Evolutionary conservation across 2,329 filamentous ascomycete genomes (phyloP).

Genomic region (Mycosphaerella arachidis): DNA sequence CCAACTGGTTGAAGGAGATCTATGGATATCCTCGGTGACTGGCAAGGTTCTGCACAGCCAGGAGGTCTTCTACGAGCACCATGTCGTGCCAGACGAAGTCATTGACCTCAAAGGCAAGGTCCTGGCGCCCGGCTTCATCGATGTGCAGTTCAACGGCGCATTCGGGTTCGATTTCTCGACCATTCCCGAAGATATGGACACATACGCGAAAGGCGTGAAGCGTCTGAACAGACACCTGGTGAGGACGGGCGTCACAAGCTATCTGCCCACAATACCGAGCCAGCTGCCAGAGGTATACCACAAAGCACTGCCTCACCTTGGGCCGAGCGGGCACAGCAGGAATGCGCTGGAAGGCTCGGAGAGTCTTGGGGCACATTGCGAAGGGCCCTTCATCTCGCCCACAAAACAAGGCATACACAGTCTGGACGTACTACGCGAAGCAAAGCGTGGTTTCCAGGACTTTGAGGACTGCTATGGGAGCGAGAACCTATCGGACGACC

Average conservation of each 20-base stretch:
- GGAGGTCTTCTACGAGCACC: conserved; percentile 62
- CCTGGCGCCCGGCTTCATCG: conserved; percentile 79
- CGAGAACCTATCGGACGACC: conserved; percentile 54
- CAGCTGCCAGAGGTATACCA: conserved; percentile 78
- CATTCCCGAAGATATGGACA: conserved; percentile 54
- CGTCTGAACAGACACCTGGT: conserved; percentile 68
- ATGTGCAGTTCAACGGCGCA: conserved; percentile 86
- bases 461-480: conserved; percentile 68
- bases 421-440: conserved; percentile 63
- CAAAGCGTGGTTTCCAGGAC: conserved; percentile 57
- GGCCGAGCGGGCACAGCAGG: conserved; percentile 61
- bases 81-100: conserved; percentile 65
- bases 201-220: conserved; percentile 68
- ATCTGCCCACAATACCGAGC: conserved; percentile 79
- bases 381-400: conserved; percentile 81
- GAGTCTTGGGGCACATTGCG: conserved; percentile 83
- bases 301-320: conserved; percentile 71
- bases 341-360: conserved; percentile 68
- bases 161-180: conserved; percentile 91
- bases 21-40: conserved; percentile 80
- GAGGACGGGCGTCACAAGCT: conserved; percentile 79
- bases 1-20: conserved; percentile 66
- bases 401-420: conserved; percentile 86
- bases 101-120: conserved; percentile 80
- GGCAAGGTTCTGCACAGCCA: conserved; percentile 76